Conservation (phyloP, 2,329 filamentous ascomycete species). For the Zasmidium citrigriseum region DNA sequence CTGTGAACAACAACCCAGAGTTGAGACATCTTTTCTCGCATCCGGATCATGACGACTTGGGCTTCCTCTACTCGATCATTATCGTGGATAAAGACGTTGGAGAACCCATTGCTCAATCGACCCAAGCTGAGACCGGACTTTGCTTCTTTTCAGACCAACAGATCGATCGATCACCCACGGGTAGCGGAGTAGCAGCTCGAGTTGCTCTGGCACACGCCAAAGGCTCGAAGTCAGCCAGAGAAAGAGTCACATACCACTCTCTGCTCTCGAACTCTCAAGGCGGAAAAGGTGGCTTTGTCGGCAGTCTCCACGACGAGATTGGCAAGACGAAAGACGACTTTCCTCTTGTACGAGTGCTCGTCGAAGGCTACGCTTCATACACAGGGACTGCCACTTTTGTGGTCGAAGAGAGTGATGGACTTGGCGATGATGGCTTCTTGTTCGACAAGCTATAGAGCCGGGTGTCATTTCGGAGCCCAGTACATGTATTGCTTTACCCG, state of each 20-base stretch:
- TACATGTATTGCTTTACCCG: not conserved
- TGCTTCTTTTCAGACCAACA: slow-evolving; percentile 45
- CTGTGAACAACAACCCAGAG: slow-evolving; percentile 31
- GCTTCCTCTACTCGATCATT: slow-evolving; percentile 42
- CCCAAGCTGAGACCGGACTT: slow-evolving; percentile 42
- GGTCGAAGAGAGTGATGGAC: slow-evolving; percentile 13
- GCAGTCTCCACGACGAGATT: slow-evolving; percentile 7
- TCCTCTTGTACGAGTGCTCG: slow-evolving; percentile 11
- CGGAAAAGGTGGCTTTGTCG: slow-evolving; percentile 18
- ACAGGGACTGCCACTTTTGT: slow-evolving; percentile 13
- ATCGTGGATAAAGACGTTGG: slow-evolving; percentile 35
- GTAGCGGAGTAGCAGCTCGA: slow-evolving; percentile 34
- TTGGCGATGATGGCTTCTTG: slow-evolving; percentile 15
- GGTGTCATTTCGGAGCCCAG: not conserved
- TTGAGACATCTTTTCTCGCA: slow-evolving; percentile 24
- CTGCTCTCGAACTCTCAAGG: slow-evolving; percentile 14
- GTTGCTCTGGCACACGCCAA: slow-evolving; percentile 28
- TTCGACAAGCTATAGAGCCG: slow-evolving; percentile 10
- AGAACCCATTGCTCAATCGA: slow-evolving; percentile 13
- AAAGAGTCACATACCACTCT: slow-evolving; percentile 19
- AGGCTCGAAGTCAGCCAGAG: not conserved
- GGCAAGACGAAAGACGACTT: slow-evolving; percentile 1
- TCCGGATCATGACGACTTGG: slow-evolving; percentile 37
- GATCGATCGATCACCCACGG: slow-evolving; percentile 47
- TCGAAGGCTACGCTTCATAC: slow-evolving; percentile 18